Conservation (phyloP, 2,329 filamentous ascomycete genomes). For the Myriosclerotinia duriaeana region DNA sequence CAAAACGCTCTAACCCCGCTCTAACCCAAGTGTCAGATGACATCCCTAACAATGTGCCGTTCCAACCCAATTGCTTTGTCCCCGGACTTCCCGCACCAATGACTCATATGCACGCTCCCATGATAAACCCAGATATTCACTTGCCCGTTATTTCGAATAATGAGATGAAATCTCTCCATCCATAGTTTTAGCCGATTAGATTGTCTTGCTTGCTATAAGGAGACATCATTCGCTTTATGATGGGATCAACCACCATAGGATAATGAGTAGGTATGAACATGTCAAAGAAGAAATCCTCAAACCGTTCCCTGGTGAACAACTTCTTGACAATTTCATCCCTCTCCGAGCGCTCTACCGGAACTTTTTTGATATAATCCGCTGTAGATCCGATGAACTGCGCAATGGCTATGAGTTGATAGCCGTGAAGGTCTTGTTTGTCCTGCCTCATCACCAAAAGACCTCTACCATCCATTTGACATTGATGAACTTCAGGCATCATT, state of each 20-base stretch:
- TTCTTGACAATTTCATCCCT: no score
- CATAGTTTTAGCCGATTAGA: not conserved
- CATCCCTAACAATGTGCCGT: not conserved
- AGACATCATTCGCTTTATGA: not conserved
- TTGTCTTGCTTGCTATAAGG: not conserved
- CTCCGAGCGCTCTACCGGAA: no score
- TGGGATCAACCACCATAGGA: no score
- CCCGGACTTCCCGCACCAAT: not conserved
- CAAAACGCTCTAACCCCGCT: not conserved
- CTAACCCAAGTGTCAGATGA: not conserved
- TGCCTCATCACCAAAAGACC: not conserved
- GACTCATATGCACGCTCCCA: not conserved
- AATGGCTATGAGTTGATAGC: not conserved
- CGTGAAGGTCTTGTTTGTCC: not conserved
- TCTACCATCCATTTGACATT: not conserved
- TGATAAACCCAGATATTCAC: not conserved
- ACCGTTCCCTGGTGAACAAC: not conserved
- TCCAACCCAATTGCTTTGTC: not conserved
- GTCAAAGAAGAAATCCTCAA: not conserved
- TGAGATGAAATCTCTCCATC: not conserved
- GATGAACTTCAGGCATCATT: not conserved
- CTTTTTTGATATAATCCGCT: no score
- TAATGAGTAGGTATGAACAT: not conserved
- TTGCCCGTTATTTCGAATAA: not conserved
- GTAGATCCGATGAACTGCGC: accelerated